phyloP scores from a whole-genome alignment of 805 yeast species.

The Ogataea paraovalis region DNA sequence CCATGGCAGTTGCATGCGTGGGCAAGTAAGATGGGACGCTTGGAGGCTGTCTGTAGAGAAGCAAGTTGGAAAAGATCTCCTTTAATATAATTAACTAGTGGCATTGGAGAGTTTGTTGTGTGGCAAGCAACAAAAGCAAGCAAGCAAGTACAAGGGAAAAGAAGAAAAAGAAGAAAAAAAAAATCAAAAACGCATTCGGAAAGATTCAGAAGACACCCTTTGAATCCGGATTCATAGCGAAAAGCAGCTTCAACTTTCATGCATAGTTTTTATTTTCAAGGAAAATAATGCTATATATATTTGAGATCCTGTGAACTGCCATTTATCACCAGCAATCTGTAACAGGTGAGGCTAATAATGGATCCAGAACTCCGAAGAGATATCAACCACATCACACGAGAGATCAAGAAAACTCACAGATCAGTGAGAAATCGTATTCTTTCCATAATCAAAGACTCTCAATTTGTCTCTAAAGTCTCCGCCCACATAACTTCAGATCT shows the following conservation, averaged over 20 bases:
- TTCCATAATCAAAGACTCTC: constrained; percentile 64
- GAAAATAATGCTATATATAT: too few species aligned
- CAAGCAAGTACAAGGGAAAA: too few species aligned
- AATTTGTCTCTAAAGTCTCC: constrained; percentile 40
- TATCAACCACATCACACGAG: constrained; percentile 30
- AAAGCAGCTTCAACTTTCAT: too few species aligned
- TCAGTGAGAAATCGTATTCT: constrained; percentile 59
- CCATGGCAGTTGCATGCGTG: constrained; percentile 83
- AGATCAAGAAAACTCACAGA: constrained; percentile 46
- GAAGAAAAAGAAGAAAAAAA: too few species aligned
- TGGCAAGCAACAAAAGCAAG: too few species aligned
- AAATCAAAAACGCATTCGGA: too few species aligned
- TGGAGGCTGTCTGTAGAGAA: constrained; percentile 16
- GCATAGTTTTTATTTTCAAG: too few species aligned
- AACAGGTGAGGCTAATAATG: too few species aligned
- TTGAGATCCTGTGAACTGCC: too few species aligned
- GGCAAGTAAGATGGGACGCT: constrained; percentile 46
- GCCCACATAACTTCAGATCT: constrained; percentile 26
- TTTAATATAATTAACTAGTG: constrained; percentile 37
- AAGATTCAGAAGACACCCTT: neutral
- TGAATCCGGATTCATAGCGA: too few species aligned
- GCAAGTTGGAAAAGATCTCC: constrained; percentile 53
- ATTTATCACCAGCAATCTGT: too few species aligned
- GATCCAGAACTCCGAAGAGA: constrained; percentile 13
- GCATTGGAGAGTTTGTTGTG: too few species aligned